phyloP scores from a whole-genome alignment of 495 filamentous ascomycete genomes.

The Neurospora discreta region DNA sequence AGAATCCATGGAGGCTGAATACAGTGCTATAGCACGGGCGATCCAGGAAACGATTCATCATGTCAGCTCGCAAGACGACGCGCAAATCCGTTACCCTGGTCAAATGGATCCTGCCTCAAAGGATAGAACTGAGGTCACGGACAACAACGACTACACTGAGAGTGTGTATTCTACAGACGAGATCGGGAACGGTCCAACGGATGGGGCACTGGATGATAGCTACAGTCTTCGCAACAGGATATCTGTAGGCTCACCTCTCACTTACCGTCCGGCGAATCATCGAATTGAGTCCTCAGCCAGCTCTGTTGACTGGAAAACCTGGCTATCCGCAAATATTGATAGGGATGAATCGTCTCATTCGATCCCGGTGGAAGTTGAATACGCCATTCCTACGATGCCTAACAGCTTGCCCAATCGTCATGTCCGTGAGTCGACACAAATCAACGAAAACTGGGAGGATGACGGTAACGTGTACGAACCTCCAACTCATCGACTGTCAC shows the following conservation, averaged over 20 bases:
- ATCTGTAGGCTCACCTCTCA: slow-evolving; percentile 3
- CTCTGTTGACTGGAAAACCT: slow-evolving; percentile 43
- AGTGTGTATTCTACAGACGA: slow-evolving; percentile 33
- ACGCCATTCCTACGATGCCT: slow-evolving; percentile 26
- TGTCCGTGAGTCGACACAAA: slow-evolving; percentile 50
- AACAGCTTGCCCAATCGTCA: slow-evolving; percentile 31
- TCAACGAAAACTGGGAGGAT: slow-evolving; percentile 37
- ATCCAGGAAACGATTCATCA: slow-evolving; percentile 7
- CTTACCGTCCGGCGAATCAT: slow-evolving; percentile 16
- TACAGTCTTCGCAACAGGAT: background rate
- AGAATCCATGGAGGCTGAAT: slow-evolving; percentile 26
- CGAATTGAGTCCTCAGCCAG: slow-evolving; percentile 30
- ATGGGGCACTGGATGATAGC: background rate
- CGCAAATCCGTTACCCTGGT: slow-evolving; percentile 17
- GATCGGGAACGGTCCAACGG: background rate
- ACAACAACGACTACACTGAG: slow-evolving; percentile 25
- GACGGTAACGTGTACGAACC: slow-evolving; percentile 2
- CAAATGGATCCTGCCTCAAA: slow-evolving; percentile 12
- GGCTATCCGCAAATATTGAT: slow-evolving; percentile 39
- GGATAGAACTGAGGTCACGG: slow-evolving; percentile 20
- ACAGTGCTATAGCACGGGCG: slow-evolving; percentile 14
- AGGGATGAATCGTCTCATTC: slow-evolving; percentile 30
- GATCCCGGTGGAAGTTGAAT: slow-evolving; percentile 21
- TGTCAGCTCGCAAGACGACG: background rate
- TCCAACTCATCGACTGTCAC: slow-evolving; percentile 8